Evolutionary conservation across 129 eudicot genomes (phyloP).

Genomic region (Escallonia herrerae): DNA sequence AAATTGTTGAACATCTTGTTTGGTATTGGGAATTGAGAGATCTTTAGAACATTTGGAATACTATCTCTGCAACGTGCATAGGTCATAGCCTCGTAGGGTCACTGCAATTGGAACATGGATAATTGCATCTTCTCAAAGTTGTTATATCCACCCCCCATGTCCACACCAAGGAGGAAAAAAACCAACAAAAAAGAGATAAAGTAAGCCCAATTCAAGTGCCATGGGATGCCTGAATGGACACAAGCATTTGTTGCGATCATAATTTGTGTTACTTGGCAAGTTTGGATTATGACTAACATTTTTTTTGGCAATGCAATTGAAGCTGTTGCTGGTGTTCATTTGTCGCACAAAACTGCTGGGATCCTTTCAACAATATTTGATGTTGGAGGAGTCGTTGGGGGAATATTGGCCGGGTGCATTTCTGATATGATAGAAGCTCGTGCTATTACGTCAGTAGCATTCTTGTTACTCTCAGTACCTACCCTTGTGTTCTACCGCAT

Average conservation of each 20-base stretch:
- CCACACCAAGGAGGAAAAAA: not conserved
- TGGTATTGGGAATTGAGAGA: not conserved
- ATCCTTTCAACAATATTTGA: slow-evolving; percentile 89
- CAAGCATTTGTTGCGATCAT: not conserved
- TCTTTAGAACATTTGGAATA: not conserved
- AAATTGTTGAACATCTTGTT: not conserved
- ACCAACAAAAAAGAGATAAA: not conserved
- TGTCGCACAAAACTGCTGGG: slow-evolving; percentile 88
- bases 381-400: slow-evolving; percentile 88
- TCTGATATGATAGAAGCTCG: slow-evolving; percentile 87
- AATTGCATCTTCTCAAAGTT: not conserved
- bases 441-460: slow-evolving; percentile 60
- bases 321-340: slow-evolving; percentile 96
- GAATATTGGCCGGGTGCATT: slow-evolving; percentile 65
- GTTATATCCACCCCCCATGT: not conserved
- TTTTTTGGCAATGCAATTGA: slow-evolving; percentile 10
- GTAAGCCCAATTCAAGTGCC: not conserved
- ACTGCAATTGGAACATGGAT: too few species aligned
- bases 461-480: slow-evolving; percentile 59
- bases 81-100: too few species aligned
- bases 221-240: not conserved
- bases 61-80: not conserved
- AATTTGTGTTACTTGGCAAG: not conserved
- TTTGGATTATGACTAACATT: too few species aligned
- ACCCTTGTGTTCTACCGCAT: slow-evolving; percentile 62